These are phyloP conservation scores for Zygosaccharomyces bailii DNA, from an alignment of 805 yeast genomes.

Conservation along the genomic window DNA sequence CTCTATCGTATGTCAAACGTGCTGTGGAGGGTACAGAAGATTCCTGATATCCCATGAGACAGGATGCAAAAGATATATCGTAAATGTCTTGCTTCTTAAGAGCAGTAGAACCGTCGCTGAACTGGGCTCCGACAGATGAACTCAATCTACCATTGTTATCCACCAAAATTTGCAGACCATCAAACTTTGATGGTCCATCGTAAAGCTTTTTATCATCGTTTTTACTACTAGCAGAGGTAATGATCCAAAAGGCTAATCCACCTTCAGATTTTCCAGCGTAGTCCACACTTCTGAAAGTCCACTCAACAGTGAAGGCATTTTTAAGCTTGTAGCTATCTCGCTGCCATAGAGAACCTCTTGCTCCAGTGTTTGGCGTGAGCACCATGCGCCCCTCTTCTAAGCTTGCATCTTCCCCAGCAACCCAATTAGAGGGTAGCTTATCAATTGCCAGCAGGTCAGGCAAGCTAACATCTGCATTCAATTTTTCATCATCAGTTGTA, in stretches of 20 bases:
- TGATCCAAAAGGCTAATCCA: constrained; percentile 58
- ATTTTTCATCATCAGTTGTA: constrained; percentile 21
- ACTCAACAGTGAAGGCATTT: constrained; percentile 54
- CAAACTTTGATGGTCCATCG: constrained; percentile 56
- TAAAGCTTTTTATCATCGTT: constrained; percentile 38
- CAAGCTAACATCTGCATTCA: constrained; percentile 36
- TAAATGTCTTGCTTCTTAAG: constrained; percentile 29
- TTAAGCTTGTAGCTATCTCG: constrained; percentile 31
- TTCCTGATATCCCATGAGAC: constrained; percentile 58
- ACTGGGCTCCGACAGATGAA: constrained; percentile 53
- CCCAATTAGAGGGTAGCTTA: constrained; percentile 38
- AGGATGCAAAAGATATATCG: constrained; percentile 47
- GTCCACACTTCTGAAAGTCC: constrained; percentile 61
- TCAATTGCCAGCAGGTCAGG: constrained; percentile 40
- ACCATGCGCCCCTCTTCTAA: constrained; percentile 53
- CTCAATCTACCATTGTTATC: constrained; percentile 49
- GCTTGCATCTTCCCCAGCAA: constrained; percentile 37
- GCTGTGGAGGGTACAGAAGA: constrained; percentile 67
- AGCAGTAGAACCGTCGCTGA: constrained; percentile 54
- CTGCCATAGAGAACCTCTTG: constrained; percentile 48
- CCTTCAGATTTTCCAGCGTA: constrained; percentile 47
- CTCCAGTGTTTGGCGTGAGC: constrained; percentile 43
- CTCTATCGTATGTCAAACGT: constrained; percentile 56
- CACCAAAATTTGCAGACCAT: constrained; percentile 61
- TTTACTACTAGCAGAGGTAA: constrained; percentile 28